Evolutionary conservation across 148 eudicot genomes (phyloP), one percentile per base, ranked within the genome.

Genomic region (Camellia lanceoleosa): DNA sequence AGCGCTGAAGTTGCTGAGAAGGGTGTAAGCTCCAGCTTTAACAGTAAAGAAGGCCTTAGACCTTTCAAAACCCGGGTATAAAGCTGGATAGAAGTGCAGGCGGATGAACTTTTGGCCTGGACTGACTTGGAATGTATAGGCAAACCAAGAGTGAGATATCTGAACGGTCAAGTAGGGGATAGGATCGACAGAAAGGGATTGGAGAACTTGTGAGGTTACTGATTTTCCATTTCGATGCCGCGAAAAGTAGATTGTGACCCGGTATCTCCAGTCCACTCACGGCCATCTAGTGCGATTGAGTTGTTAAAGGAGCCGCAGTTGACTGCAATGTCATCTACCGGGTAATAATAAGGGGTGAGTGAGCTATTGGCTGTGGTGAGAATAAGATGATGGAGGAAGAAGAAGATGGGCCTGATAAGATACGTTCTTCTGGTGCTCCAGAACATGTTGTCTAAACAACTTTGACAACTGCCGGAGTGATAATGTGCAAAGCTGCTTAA

Each of bases 1-100:
- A 41, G 80, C 77, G 55, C 83, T 76, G 76, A 84, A 84, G 78
- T 84, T 80, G 42, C 69, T 69, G 38, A 87, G 80, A 23, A 87
- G 87, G 12, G 80, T 82, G 46, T 81, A 55, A 41, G 62, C 65
- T 18, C 83, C 84, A n/a, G 85, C 83, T 74, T 78, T 41, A 4
- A 87, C 76, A n/a, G 82, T 81, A 11, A 85, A 65, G 5, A 71
- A 65, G 30, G 80, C 77, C 55, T 46, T 73, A 1, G 82, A 80
- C 7, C 43, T 80, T 61, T 73, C 41, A 59, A 80, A 80, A 20
- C 82, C 78, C 5, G 55, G 67, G 71, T 80, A 80, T 16, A 51
- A 80, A 61, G 66, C 78, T 72, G 76, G 82, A 7, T 80, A 16
- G 71, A 41, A 38, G 63, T 80, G 82, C 49, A 80, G 62, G 78